Evolutionary conservation across 140 eudicot species (phyloP), one percentile per base, ranked within the genome.

Genomic region (Senecio squalidus): DNA sequence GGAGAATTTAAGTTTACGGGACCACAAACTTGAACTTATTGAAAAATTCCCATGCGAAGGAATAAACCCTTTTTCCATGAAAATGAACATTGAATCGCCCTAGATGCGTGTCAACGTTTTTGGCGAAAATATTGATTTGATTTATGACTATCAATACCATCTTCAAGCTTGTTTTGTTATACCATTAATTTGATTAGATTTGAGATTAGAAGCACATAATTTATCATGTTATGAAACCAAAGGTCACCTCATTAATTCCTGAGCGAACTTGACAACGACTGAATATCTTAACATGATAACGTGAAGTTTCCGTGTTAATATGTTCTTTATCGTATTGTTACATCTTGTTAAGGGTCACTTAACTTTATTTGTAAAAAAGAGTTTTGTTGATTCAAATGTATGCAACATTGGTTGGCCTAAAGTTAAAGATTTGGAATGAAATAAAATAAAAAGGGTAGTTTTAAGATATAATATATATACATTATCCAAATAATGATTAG

Each of bases 1-100:
- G 47, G 14, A 45, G 72, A 53, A 66, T 66, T 20, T 41, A 7
- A 13, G 45, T 53, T 55, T 20, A 55, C 43, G 47, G 72, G 72
- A 67, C 64, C 72, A 67, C 18, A 21, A 39, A 43, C 48, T 67
- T 29, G 57, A 64, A 55, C 21, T 29, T 30, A 41, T 61, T 25
- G 63, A 38, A 11, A 15, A 69, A 20, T 27, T 49, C 56, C 63
- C 55, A 54, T 22, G 56, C 49, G 31, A 49, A 27, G 59, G 68
- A 69, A 66, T 66, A 26, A 48, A 59, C 25, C 30, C 29, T 55
- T 38, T 57, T 13, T 16, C 26, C 21, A 9, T 25, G 74, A 58
- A 69, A 49, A 60, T 14, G 46, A 34, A 50, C 39, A 50, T 30
- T 51, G 61, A 60, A 60, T 60, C 30, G 29, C 36, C 29, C 21